Percentiles rank a stretch among this genome's conserved stretches.
phyloP scores from a whole-genome alignment of 441 rosid species.

The Pelargonium fulgidum region DNA sequence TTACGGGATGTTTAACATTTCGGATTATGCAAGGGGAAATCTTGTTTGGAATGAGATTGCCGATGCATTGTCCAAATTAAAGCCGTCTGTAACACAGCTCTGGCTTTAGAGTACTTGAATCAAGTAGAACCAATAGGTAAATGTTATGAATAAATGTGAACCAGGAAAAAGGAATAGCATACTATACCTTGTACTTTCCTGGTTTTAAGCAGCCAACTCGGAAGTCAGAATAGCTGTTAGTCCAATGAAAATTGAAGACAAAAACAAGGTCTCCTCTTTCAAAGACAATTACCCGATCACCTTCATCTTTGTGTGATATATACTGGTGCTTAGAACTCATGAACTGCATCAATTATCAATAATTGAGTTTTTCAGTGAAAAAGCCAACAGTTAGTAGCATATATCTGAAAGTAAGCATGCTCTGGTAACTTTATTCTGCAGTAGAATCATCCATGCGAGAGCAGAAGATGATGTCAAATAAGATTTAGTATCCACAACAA shows the following conservation, averaged over 20 bases:
- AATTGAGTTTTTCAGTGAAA: slow-evolving; percentile 9
- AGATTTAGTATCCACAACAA: background rate
- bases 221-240: slow-evolving; percentile 74
- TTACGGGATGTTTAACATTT: too few relatives aligned
- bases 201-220: slow-evolving; percentile 76
- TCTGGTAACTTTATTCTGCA: too few relatives aligned
- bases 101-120: too few relatives aligned
- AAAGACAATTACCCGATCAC: slow-evolving; percentile 67
- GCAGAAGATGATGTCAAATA: background rate
- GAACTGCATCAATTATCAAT: slow-evolving; percentile 49
- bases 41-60: too few relatives aligned
- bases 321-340: slow-evolving; percentile 90
- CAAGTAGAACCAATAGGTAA: background rate
- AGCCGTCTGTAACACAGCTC: too few relatives aligned
- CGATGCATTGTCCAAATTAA: too few relatives aligned
- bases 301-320: slow-evolving; percentile 76
- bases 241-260: slow-evolving; percentile 93
- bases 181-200: slow-evolving; percentile 84
- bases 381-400: background rate
- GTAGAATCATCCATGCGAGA: background rate
- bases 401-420: background rate
- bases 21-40: too few relatives aligned
- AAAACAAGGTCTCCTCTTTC: slow-evolving; percentile 85
- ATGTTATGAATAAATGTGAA: background rate
- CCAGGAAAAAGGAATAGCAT: background rate